Evolutionary conservation across 495 filamentous ascomycete species (phyloP).

Genomic region (Penicillium soppii): DNA sequence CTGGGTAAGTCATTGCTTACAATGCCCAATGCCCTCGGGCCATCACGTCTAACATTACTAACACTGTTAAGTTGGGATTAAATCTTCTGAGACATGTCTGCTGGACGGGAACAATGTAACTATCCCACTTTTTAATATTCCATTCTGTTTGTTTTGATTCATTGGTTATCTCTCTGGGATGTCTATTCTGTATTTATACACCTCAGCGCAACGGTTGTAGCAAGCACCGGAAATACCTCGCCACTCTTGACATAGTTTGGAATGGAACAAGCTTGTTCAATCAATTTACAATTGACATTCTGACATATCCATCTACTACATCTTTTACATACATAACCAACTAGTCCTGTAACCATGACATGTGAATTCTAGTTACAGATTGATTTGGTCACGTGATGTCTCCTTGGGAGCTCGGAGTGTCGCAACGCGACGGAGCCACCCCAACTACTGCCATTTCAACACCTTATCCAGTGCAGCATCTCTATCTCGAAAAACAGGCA

Average conservation of each 20-base stretch:
- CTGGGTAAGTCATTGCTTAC: slow-evolving; percentile 57
- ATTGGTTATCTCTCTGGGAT: slow-evolving; percentile 3
- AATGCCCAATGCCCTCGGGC: neutral
- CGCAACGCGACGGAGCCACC: slow-evolving; percentile 14
- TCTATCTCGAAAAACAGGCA: neutral
- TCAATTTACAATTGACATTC: too few species aligned
- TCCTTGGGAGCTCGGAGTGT: slow-evolving; percentile 2
- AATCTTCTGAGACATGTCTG: too few species aligned
- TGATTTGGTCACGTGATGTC: slow-evolving; percentile 20
- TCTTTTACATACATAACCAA: too few species aligned
- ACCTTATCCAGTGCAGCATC: neutral
- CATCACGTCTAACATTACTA: slow-evolving; percentile 4
- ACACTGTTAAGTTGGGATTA: slow-evolving; percentile 46
- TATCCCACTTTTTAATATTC: neutral
- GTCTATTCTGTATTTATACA: slow-evolving; percentile 31
- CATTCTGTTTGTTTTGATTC: slow-evolving; percentile 12
- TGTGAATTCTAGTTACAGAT: too few species aligned
- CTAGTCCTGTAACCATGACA: too few species aligned
- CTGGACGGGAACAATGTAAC: slow-evolving; percentile 2
- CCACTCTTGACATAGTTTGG: neutral
- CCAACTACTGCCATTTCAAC: slow-evolving; percentile 3
- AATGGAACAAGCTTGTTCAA: slow-evolving; percentile 1
- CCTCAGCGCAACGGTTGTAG: slow-evolving; percentile 14
- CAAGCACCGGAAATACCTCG: slow-evolving; percentile 15
- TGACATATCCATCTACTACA: too few species aligned